A percentile compares a stretch with the other conserved stretches of the same genome.
phyloP scores from a whole-genome alignment of 2,329 filamentous ascomycete genomes.

The Calcarisporium arbuscula region DNA sequence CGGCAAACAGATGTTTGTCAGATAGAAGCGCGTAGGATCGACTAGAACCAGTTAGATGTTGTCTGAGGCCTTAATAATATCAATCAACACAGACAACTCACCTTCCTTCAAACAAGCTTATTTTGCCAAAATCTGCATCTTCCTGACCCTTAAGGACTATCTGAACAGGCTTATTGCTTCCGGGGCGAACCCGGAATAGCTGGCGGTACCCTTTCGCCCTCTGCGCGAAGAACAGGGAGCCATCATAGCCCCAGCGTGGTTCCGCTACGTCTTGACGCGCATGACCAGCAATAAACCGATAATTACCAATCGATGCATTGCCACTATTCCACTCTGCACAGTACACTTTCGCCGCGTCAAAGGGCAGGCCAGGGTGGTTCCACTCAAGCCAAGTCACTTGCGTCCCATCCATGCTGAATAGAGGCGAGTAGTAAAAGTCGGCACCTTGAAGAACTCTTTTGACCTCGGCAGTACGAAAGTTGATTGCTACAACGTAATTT shows the following conservation, averaged over 20 bases:
- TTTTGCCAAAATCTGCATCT: constrained; percentile 32
- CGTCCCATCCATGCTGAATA: constrained; percentile 39
- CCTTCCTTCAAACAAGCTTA: constrained; percentile 24
- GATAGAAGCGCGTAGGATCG: too few relatives aligned
- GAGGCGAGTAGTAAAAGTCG: constrained; percentile 47
- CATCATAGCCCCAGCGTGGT: constrained; percentile 44
- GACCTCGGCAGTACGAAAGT: constrained; percentile 33
- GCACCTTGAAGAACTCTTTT: constrained; percentile 33
- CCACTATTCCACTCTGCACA: constrained; percentile 34
- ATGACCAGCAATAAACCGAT: constrained; percentile 33
- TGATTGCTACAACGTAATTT: constrained; percentile 34
- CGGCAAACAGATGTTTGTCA: constrained; percentile 31
- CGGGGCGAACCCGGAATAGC: constrained; percentile 32
- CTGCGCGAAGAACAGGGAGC: constrained; percentile 40
- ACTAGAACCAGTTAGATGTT: too few relatives aligned
- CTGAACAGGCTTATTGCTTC: constrained; percentile 17
- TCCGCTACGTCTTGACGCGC: constrained; percentile 39
- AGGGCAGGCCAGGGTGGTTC: constrained; percentile 48
- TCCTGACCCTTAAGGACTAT: constrained; percentile 32
- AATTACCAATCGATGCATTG: constrained; percentile 25
- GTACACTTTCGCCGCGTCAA: constrained; percentile 39
- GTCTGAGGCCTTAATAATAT: too few relatives aligned
- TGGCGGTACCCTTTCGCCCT: constrained; percentile 41
- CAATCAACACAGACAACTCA: too few relatives aligned
- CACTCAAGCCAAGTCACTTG: constrained; percentile 48